Percentiles rank a stretch among this genome's conserved stretches.
phyloP scores from a whole-genome alignment of 768 basidiomycete genomes.

The Pleurotus tuber-regium region DNA sequence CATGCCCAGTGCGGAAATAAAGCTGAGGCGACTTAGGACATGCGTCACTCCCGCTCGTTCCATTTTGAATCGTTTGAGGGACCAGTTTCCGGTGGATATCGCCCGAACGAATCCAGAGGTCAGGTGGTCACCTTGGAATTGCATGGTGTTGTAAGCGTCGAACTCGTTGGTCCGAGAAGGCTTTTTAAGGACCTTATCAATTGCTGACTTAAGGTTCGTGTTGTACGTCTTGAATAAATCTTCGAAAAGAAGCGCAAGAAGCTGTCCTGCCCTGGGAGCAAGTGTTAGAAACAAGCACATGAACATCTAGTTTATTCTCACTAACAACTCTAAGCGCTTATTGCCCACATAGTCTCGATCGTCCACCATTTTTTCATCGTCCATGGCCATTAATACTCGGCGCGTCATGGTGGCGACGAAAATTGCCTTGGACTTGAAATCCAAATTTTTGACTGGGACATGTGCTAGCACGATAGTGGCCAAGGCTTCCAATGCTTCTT shows the following conservation, averaged over 20 bases:
- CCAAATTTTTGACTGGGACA: conserved; percentile 85
- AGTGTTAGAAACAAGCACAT: conserved; percentile 11
- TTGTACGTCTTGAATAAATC: conserved; percentile 99
- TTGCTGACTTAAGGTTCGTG: conserved; percentile 88
- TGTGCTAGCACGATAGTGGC: conserved; percentile 97
- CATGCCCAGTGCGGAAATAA: conserved; percentile 98
- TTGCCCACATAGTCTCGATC: conserved; percentile 99
- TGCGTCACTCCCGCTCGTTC: conserved; percentile 98
- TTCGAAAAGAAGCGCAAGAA: conserved; percentile 93
- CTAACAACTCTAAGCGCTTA: conserved; percentile 95
- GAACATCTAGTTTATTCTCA: conserved; percentile 16
- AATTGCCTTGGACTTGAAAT: conserved; percentile 92
- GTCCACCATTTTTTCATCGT: conserved; percentile 96
- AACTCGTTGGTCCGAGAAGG: conserved; percentile 92
- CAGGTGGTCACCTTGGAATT: conserved; percentile 94
- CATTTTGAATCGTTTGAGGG: conserved; percentile 98
- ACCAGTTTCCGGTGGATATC: conserved; percentile 99
- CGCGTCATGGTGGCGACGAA: conserved; percentile 98
- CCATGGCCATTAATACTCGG: conserved; percentile 93
- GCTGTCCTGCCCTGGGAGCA: conserved; percentile 79
- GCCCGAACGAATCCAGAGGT: conserved; percentile 95
- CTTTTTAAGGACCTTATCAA: conserved; percentile 97
- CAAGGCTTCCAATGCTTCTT: conserved; percentile 95
- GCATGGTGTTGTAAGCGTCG: conserved; percentile 92
- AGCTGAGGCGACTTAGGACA: conserved; percentile 91